Evolutionary conservation across 2,329 filamentous ascomycete genomes (phyloP), one percentile per base, ranked within the genome.

Genomic region (Fusarium luffae): DNA sequence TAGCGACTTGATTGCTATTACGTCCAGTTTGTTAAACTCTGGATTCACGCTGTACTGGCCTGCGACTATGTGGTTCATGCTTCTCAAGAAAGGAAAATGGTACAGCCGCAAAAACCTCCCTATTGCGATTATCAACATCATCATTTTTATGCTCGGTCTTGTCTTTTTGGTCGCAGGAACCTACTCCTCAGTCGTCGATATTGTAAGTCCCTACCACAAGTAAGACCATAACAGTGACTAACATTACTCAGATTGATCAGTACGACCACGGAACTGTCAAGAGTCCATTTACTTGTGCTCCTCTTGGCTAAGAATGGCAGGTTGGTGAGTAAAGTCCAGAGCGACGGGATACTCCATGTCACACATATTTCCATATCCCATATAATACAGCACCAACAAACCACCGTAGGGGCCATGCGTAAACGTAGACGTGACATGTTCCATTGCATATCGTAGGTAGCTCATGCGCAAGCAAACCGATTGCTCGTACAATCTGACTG

Each of bases 1-100:
- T 80, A 87, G 87, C 63, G 84, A 90, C 44, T 80, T 93, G 44
- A 81, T 93, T 12, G 80, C 82, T 43, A 82, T 85, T 69, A 81
- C 76, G 51, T 84, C 83, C 5, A 79, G 82, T 21, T 77, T 85
- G 19, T 80, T 85, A 63, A 78, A 85, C 63, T 84, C 83, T 3
- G 76, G 76, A 5, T 77, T 77, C 61, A 79, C 81, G 1, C 79
- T 82, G 30, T 79, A 81, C 48, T 73, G 80, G 51, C 75, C 82
- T 1, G 80, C 80, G 19, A 68, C 81, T 32, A 78, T 82, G 69
- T 81, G 79, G 75, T 81, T 82, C 69, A 77, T 81, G 51, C 73
- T 81, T 18, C 66, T 77, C 7, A 62, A 66, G 27, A 64, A 77
- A 14, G 76, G 76, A 3, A 69, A 65, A 7, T 73, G 70, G 63